Conservation (phyloP, 768 basidiomycete species). For the Hebeloma cylindrosporum region DNA sequence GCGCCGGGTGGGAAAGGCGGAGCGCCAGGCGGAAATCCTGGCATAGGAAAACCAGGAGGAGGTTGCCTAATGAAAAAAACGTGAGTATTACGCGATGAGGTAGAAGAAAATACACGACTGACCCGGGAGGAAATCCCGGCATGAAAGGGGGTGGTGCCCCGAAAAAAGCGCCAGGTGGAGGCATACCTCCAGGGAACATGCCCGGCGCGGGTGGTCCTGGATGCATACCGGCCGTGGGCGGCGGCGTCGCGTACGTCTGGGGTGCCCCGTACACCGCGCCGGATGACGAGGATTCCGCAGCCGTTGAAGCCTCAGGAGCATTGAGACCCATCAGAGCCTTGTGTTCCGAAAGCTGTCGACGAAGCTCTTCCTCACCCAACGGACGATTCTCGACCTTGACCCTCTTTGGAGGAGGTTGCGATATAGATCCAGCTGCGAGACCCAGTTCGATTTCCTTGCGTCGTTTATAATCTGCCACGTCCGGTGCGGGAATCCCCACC, state of each 20-base stretch:
- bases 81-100: slow-evolving; percentile 11
- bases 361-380: slow-evolving; percentile 80
- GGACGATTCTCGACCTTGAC: slow-evolving; percentile 78
- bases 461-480: slow-evolving; percentile 93
- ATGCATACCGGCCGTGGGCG: slow-evolving; percentile 31
- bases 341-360: slow-evolving; percentile 84
- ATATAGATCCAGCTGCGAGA: slow-evolving; percentile 76
- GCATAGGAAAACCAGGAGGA: slow-evolving; percentile 22
- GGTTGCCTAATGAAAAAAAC: slow-evolving; percentile 15
- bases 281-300: slow-evolving; percentile 37
- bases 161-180: slow-evolving; percentile 25
- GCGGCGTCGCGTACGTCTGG: slow-evolving; percentile 61
- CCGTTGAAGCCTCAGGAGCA: slow-evolving; percentile 26
- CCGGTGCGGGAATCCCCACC: slow-evolving; percentile 95
- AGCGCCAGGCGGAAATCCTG: slow-evolving; percentile 19
- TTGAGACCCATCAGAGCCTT: slow-evolving; percentile 81
- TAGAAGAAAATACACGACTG: slow-evolving; percentile 26
- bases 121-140: slow-evolving; percentile 56
- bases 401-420: slow-evolving; percentile 77
- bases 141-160: slow-evolving; percentile 39
- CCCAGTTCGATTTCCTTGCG: slow-evolving; percentile 95
- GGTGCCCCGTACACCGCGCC: slow-evolving; percentile 69
- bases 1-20: slow-evolving; percentile 33
- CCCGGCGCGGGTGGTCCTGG: slow-evolving; percentile 41
- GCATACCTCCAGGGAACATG: slow-evolving; percentile 43